phyloP scores from a whole-genome alignment of 208 protist species.

The Leishmania gerbilli region DNA sequence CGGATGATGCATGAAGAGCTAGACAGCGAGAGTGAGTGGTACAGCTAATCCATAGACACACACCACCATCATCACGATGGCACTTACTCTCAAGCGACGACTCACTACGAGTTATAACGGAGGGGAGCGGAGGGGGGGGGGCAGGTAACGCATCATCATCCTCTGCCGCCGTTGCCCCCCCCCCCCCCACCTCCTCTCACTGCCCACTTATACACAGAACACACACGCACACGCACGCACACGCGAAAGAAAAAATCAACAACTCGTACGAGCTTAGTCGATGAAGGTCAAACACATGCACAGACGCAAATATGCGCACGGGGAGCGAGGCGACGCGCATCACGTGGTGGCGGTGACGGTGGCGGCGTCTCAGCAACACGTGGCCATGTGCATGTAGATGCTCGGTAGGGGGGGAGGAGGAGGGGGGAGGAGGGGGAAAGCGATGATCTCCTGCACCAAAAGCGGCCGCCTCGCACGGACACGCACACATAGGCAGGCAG shows the following conservation, averaged over 20 bases:
- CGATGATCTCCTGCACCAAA: neutral
- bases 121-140: neutral
- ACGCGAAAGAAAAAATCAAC: neutral
- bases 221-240: neutral
- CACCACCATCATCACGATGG: neutral
- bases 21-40: neutral
- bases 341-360: neutral
- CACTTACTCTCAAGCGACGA: neutral
- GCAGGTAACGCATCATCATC: neutral
- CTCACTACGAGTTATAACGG: neutral
- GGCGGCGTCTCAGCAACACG: neutral
- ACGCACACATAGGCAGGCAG: neutral
- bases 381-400: neutral
- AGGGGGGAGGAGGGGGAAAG: neutral
- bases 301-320: neutral
- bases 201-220: neutral
- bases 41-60: neutral
- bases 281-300: neutral
- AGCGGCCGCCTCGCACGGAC: neutral
- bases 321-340: neutral
- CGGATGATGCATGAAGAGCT: neutral
- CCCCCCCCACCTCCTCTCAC: neutral
- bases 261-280: neutral
- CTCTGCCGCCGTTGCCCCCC: neutral
- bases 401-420: neutral